Base-by-base conservation (phyloP, 192 early-diverging fungal species). In the Spinellus fusiger region DNA sequence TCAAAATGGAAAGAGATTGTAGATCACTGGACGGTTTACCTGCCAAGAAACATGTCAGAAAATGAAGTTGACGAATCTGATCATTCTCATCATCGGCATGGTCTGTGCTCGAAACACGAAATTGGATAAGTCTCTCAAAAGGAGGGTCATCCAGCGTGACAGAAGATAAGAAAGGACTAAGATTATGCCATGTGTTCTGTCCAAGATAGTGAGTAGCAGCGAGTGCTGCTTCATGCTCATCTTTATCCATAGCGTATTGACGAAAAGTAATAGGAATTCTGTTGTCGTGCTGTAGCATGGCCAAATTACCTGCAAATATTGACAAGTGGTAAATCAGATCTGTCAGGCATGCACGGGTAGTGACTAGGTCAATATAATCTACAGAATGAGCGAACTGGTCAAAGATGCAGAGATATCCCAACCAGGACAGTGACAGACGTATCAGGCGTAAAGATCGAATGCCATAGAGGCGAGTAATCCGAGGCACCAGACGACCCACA, bases 371-470 rank as follows among this genome's bases (percentile, higher is more conserved):
- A 55, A 67, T 67, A 27, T 28, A 26, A 46, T 59, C 58, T 22
- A 67, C 58, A 20, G 57, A 54, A 32, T 67, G 65, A 13, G 65
- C 65, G 55, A 67, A 67, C 44, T 67, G 65, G 47, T 67, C 58
- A 54, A 67, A 67, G 44, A 67, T 67, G 20, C 20, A 37, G 25
- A 67, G 29, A 54, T 67, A 67, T 2, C 65, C 65, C 4, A 28
- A 16, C 65, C 65, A 67, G 9, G 28, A 53, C 20, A 67, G 48
- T 1, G 65, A 58, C 5, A 67, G 16, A n/a, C 53, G 32, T 23
- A 67, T 54, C 58, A 67, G 49, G 6, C 49, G 59, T 20, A 67
- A 23, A 4, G 49, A 40, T n/a, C 44, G 58, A 15, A 67, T 54
- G 0, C 65, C 65, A 55, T 67, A 67, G 13, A 46, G 38, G 5